Conservation (phyloP, 2,329 filamentous ascomycete genomes). For the Paecilomyces variotii region DNA sequence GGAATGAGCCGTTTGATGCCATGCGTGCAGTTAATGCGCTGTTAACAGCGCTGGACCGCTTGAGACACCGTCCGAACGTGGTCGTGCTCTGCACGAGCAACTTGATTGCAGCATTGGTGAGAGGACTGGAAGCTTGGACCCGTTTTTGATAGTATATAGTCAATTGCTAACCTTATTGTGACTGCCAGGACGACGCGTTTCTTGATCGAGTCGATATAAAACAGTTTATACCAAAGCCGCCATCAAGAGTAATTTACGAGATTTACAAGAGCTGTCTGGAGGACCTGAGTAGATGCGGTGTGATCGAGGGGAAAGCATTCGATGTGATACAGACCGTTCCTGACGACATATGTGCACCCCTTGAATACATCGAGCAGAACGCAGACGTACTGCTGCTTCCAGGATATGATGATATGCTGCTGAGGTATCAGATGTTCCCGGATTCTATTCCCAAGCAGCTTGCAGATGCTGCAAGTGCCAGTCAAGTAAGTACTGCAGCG, state of each 20-base stretch:
- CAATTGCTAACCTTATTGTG: constrained; percentile 1
- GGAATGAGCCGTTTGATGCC: constrained; percentile 40
- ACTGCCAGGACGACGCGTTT: constrained; percentile 36
- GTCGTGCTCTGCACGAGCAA: constrained; percentile 46
- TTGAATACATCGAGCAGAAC: constrained; percentile 21
- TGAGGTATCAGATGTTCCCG: constrained; percentile 21
- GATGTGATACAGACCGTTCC: constrained; percentile 16
- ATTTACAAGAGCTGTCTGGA: constrained; percentile 43
- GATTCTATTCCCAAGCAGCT: constrained; percentile 20
- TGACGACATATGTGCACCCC: constrained; percentile 13
- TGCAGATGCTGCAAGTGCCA: constrained; percentile 18
- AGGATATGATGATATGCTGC: constrained; percentile 19
- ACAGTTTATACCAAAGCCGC: constrained; percentile 36
- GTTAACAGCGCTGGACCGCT: constrained; percentile 40
- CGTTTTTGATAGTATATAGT: background rate
- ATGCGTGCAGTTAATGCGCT: constrained; percentile 44
- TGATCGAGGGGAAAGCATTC: constrained; percentile 24
- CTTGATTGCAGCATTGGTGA: constrained; percentile 34
- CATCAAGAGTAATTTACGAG: constrained; percentile 35
- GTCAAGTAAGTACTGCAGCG: constrained; percentile 16
- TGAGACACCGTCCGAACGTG: constrained; percentile 37
- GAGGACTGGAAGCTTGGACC: constrained; percentile 2
- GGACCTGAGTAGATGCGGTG: constrained; percentile 31
- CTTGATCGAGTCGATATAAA: constrained; percentile 43
- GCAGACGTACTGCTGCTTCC: constrained; percentile 16